phyloP scores from a whole-genome alignment of 257 asterid genomes.

The Nicotiana sylvestris region DNA sequence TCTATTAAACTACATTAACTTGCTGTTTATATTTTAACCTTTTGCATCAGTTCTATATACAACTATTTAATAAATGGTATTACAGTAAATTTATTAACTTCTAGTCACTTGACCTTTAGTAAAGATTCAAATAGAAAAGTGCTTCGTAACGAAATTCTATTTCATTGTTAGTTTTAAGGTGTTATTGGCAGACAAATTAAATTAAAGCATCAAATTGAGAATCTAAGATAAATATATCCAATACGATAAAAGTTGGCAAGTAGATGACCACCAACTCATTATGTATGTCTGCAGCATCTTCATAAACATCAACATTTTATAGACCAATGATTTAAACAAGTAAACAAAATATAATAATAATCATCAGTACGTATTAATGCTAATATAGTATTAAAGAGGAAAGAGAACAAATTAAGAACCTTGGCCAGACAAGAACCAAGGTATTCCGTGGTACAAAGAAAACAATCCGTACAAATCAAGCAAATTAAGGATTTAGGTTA shows the following conservation, averaged over 20 bases:
- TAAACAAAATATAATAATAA: neutral
- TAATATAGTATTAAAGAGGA: neutral
- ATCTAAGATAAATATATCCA: neutral
- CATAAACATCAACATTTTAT: neutral
- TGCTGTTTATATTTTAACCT: neutral
- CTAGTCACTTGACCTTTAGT: neutral
- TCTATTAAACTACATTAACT: neutral
- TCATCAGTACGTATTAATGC: neutral
- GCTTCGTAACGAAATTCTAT: neutral
- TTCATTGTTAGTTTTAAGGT: neutral
- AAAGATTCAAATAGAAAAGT: neutral
- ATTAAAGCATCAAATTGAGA: neutral
- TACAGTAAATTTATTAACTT: neutral
- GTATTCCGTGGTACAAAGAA: neutral
- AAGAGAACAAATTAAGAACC: neutral
- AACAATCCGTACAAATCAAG: neutral
- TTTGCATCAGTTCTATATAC: neutral
- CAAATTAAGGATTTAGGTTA: neutral
- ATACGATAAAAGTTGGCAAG: neutral
- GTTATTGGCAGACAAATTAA: neutral
- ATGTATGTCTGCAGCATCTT: neutral
- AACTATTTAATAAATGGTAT: neutral
- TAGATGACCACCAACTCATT: neutral
- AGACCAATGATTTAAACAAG: neutral
- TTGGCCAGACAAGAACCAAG: slow-evolving; percentile 1